A percentile compares a stretch with the other conserved stretches of the same genome.
Evolutionary conservation across 495 filamentous ascomycete species (phyloP).

Genomic region (Hypoxylon crocopeplum): DNA sequence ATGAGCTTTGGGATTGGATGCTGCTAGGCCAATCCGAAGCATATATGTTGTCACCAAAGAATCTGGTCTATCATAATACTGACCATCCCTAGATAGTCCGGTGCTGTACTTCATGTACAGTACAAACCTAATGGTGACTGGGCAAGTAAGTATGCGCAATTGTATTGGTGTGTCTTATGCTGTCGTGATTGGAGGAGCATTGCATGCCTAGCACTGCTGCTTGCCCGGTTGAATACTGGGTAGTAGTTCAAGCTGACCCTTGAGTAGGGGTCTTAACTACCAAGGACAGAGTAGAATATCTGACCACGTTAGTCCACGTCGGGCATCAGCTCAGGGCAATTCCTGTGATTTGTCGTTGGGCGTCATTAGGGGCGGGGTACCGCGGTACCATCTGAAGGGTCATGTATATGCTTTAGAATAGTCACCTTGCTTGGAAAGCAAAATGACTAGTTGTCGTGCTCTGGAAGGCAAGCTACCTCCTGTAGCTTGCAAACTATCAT

Average conservation of each 20-base stretch:
- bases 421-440: not conserved
- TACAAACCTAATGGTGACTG: constrained; percentile 17
- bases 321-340: constrained; percentile 29
- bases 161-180: constrained; percentile 11
- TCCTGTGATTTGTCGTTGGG: constrained; percentile 32
- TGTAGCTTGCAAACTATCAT: too few species aligned
- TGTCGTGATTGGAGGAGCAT: constrained; percentile 26
- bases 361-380: constrained; percentile 25
- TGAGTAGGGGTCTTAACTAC: constrained; percentile 11
- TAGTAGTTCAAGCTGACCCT: constrained; percentile 15
- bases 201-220: constrained; percentile 8
- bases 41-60: constrained; percentile 9
- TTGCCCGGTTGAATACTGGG: constrained; percentile 14
- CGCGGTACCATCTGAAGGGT: constrained; percentile 6
- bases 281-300: constrained; percentile 10
- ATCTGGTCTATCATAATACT: constrained; percentile 5
- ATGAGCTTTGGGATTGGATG: constrained; percentile 7
- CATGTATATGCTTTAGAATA: constrained; percentile 1
- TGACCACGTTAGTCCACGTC: constrained; percentile 25
- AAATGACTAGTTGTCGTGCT: not conserved
- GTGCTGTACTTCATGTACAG: constrained; percentile 20
- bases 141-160: constrained; percentile 8
- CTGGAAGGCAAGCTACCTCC: not conserved
- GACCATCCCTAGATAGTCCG: constrained; percentile 30
- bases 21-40: constrained; percentile 10